These are phyloP conservation scores for Calonectria naviculata DNA, from an alignment of 2,329 filamentous ascomycete genomes.

Conservation along the genomic window DNA sequence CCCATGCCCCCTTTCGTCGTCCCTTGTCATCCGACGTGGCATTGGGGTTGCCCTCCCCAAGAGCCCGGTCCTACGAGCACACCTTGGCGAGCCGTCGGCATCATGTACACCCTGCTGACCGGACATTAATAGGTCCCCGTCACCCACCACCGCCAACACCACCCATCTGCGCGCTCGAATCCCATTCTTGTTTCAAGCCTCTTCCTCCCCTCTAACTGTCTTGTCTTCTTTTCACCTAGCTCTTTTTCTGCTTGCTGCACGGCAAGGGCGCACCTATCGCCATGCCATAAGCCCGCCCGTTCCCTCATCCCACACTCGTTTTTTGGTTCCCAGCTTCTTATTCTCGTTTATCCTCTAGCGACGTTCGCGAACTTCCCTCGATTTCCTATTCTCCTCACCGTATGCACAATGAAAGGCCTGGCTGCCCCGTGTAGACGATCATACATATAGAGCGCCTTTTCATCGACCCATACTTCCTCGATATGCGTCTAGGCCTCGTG, in stretches of 20 bases:
- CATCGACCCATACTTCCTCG: constrained; percentile 32
- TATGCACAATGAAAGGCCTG: constrained; percentile 36
- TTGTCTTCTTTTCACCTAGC: constrained; percentile 28
- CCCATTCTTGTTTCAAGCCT: constrained; percentile 42
- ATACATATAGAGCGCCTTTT: constrained; percentile 36
- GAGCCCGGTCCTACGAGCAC: constrained; percentile 37
- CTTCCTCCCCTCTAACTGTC: constrained; percentile 24
- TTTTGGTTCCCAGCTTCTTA: constrained; percentile 16
- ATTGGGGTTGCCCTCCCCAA: constrained; percentile 40
- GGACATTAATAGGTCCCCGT: constrained; percentile 43
- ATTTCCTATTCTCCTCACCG: constrained; percentile 17
- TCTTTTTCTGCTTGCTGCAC: constrained; percentile 31
- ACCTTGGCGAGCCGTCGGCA: constrained; percentile 36
- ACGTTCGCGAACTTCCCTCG: constrained; percentile 24
- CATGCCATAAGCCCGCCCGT: constrained; percentile 38
- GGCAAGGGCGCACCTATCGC: constrained; percentile 38
- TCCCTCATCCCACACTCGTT: constrained; percentile 37
- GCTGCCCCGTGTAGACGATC: constrained; percentile 39
- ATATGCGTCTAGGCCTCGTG: constrained; percentile 35
- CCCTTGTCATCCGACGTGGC: constrained; percentile 42
- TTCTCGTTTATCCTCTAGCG: constrained; percentile 18
- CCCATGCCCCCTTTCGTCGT: constrained; percentile 31
- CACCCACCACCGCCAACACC: constrained; percentile 20
- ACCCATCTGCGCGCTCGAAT: constrained; percentile 35
- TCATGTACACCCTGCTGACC: constrained; percentile 39